phyloP scores from a whole-genome alignment of 106 monocot genomes.

The Ottelia alismoides region DNA sequence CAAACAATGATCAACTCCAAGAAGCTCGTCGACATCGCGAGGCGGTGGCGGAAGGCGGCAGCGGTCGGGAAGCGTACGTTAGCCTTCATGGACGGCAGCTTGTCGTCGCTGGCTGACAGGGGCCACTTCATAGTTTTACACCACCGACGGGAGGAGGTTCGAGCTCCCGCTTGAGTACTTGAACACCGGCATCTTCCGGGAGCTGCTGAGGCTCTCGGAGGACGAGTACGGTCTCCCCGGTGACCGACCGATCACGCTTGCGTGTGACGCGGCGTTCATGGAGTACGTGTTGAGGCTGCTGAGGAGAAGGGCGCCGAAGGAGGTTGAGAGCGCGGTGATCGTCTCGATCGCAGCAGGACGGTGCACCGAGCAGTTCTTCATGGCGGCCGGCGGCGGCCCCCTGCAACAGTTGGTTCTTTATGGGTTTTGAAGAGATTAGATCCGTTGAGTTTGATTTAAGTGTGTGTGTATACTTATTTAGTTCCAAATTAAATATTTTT shows the following conservation, averaged over 20 bases:
- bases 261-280: conserved; percentile 28
- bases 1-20: conserved; percentile 20
- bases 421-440: too few relatives aligned
- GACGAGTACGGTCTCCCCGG: conserved; percentile 36
- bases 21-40: conserved; percentile 22
- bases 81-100: not conserved
- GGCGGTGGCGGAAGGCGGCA: conserved; percentile 28
- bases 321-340: conserved; percentile 20
- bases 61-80: conserved; percentile 13
- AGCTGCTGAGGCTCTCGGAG: conserved; percentile 37
- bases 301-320: conserved; percentile 4
- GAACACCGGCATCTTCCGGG: conserved; percentile 16
- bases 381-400: too few relatives aligned
- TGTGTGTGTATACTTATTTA: too few relatives aligned
- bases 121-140: conserved; percentile 37
- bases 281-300: too few relatives aligned
- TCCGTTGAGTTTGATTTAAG: too few relatives aligned
- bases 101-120: conserved; percentile 4
- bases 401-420: too few relatives aligned
- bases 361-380: too few relatives aligned
- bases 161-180: conserved; percentile 31
- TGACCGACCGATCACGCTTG: conserved; percentile 30
- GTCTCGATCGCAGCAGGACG: conserved; percentile 2
- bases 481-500: too few relatives aligned
- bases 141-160: conserved; percentile 24